Evolutionary conservation across 371 early-diverging fungal genomes (phyloP).

Genomic region (Mortierella sp.): DNA sequence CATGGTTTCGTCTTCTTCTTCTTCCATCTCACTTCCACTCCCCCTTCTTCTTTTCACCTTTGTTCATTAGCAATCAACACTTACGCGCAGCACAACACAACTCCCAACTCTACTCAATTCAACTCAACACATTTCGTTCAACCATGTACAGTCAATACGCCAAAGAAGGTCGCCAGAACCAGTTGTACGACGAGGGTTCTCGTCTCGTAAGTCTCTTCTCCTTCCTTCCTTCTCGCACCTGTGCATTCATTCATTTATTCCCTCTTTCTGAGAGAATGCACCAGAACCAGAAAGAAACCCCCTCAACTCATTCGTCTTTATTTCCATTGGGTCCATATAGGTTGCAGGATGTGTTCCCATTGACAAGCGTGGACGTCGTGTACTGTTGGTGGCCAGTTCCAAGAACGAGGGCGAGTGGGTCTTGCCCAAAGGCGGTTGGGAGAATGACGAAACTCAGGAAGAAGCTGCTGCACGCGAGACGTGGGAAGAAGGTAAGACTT

Average conservation of each 20-base stretch:
- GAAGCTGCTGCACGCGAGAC: slow-evolving; percentile 73
- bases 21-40: background rate
- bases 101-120: background rate
- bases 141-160: slow-evolving; percentile 24
- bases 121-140: background rate
- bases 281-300: background rate
- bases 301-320: background rate
- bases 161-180: slow-evolving; percentile 52
- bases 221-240: background rate
- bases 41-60: background rate
- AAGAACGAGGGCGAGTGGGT: slow-evolving; percentile 72
- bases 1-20: slow-evolving; percentile 1
- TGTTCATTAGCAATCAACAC: background rate
- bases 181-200: slow-evolving; percentile 45
- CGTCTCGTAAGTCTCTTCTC: slow-evolving; percentile 40
- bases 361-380: slow-evolving; percentile 64
- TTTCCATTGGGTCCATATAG: slow-evolving; percentile 32
- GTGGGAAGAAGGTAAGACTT: slow-evolving; percentile 71
- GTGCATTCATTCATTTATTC: background rate
- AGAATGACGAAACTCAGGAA: slow-evolving; percentile 72
- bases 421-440: slow-evolving; percentile 79
- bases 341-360: slow-evolving; percentile 73
- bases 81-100: background rate
- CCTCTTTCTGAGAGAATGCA: too few species aligned
- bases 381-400: slow-evolving; percentile 69